A percentile compares a stretch with the other conserved stretches of the same genome.
These are phyloP conservation scores for Plantago ovata DNA, from an alignment of 257 asterid genomes.

Conservation along the genomic window DNA sequence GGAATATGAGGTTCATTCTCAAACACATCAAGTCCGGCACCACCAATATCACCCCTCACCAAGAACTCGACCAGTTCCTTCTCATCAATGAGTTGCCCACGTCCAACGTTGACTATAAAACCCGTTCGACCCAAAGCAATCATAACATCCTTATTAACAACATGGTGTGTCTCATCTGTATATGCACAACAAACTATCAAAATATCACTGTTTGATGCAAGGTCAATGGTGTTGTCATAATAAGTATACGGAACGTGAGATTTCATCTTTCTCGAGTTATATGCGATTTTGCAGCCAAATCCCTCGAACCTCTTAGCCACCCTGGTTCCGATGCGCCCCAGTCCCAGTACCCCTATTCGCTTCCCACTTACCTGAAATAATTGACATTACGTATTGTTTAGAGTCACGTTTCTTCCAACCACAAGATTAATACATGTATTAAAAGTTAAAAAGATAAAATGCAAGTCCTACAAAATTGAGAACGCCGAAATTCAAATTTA, in stretches of 20 bases:
- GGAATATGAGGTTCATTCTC: slow-evolving; percentile 74
- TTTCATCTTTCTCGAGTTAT: slow-evolving; percentile 47
- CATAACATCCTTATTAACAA: slow-evolving; percentile 44
- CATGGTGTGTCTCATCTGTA: slow-evolving; percentile 48
- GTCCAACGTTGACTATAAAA: slow-evolving; percentile 52
- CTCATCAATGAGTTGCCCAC: slow-evolving; percentile 58
- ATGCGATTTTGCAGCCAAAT: slow-evolving; percentile 56
- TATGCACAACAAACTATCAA: slow-evolving; percentile 47
- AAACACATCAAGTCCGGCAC: slow-evolving; percentile 75
- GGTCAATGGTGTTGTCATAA: slow-evolving; percentile 32
- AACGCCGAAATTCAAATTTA: too few species aligned
- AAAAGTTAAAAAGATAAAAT: too few species aligned
- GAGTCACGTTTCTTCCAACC: too few species aligned
- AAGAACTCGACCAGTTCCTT: slow-evolving; percentile 44
- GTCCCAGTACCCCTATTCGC: slow-evolving; percentile 69
- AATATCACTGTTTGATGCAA: slow-evolving; percentile 46
- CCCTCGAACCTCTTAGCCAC: slow-evolving; percentile 53
- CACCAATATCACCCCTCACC: slow-evolving; percentile 51
- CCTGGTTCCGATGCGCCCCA: slow-evolving; percentile 61
- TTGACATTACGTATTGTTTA: too few species aligned
- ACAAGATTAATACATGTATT: too few species aligned
- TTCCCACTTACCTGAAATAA: slow-evolving; percentile 56
- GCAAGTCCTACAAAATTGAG: too few species aligned
- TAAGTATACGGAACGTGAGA: slow-evolving; percentile 32
- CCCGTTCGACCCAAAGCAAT: slow-evolving; percentile 46